Conservation (phyloP, 1,284 basidiomycete genomes). For the Anthracocystis walkeri region DNA sequence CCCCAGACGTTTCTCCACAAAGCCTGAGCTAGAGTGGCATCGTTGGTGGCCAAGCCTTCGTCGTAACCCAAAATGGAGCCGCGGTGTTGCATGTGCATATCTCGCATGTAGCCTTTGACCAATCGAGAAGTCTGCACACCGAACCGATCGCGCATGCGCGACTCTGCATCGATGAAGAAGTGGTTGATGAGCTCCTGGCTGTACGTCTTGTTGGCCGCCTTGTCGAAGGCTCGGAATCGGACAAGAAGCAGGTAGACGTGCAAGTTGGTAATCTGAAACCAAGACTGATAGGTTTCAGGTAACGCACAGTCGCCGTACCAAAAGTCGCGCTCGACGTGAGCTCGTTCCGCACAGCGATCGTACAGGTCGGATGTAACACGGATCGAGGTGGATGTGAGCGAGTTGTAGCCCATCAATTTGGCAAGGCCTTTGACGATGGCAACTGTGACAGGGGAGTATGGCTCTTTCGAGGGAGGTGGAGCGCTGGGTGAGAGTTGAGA, state of each 20-base stretch:
- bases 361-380: constrained; percentile 73
- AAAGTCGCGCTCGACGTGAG: constrained; percentile 65
- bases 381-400: constrained; percentile 72
- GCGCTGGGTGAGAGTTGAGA: constrained; percentile 61
- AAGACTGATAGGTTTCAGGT: constrained; percentile 94
- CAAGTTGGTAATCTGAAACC: constrained; percentile 94
- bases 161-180: constrained; percentile 95
- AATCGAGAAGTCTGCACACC: constrained; percentile 79
- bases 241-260: constrained; percentile 92
- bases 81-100: constrained; percentile 89
- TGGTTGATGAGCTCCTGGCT: constrained; percentile 89
- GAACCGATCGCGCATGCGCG: constrained; percentile 83
- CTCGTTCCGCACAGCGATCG: constrained; percentile 72
- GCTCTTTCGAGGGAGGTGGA: constrained; percentile 43
- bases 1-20: constrained; percentile 91
- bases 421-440: constrained; percentile 70
- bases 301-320: constrained; percentile 78
- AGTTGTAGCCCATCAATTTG: constrained; percentile 73
- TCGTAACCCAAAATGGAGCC: constrained; percentile 86
- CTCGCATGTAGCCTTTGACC: constrained; percentile 88
- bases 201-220: constrained; percentile 76
- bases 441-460: constrained; percentile 57
- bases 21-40: constrained; percentile 77
- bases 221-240: constrained; percentile 85
- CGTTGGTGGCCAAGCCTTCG: constrained; percentile 75